Conservation (phyloP, 1,284 basidiomycete species). For the Irpex rosettiformis region DNA sequence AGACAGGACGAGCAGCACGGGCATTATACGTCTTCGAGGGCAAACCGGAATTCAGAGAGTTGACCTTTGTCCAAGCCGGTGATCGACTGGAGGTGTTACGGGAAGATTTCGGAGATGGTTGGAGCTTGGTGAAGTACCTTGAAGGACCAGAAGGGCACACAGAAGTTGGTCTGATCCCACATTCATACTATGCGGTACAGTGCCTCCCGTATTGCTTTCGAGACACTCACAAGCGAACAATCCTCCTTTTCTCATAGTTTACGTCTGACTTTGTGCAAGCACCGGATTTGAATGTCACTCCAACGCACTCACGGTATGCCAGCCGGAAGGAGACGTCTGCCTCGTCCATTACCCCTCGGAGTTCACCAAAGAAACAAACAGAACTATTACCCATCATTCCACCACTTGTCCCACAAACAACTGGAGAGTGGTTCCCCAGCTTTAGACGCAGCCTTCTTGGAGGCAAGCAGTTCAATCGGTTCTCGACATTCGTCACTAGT, state of each 20-base stretch:
- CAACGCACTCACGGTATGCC: conserved; percentile 20
- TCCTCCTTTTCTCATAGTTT: conserved; percentile 37
- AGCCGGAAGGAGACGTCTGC: conserved; percentile 39
- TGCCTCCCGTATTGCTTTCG: not conserved
- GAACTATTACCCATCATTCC: conserved; percentile 21
- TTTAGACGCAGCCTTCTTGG: conserved; percentile 70
- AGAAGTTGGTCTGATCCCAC: conserved; percentile 67
- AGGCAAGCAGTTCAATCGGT: conserved; percentile 75
- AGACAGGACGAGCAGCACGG: conserved; percentile 47
- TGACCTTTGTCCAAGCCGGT: conserved; percentile 54
- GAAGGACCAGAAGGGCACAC: conserved; percentile 25
- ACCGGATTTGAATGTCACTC: conserved; percentile 39
- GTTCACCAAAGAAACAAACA: conserved; percentile 37
- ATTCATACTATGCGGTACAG: conserved; percentile 69
- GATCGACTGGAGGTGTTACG: conserved; percentile 63
- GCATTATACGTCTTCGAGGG: conserved; percentile 73
- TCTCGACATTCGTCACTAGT: conserved; percentile 80
- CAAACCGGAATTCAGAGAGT: conserved; percentile 67
- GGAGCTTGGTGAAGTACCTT: conserved; percentile 58
- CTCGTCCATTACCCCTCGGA: conserved; percentile 51
- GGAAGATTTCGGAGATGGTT: conserved; percentile 67
- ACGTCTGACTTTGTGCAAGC: conserved; percentile 56
- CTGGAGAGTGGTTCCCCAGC: conserved; percentile 76
- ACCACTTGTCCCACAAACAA: conserved; percentile 65
- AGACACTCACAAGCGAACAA: not conserved